Evolutionary conservation across 306 rosid species (phyloP), one percentile per base, ranked within the genome.

Genomic region (Alnus rubra): DNA sequence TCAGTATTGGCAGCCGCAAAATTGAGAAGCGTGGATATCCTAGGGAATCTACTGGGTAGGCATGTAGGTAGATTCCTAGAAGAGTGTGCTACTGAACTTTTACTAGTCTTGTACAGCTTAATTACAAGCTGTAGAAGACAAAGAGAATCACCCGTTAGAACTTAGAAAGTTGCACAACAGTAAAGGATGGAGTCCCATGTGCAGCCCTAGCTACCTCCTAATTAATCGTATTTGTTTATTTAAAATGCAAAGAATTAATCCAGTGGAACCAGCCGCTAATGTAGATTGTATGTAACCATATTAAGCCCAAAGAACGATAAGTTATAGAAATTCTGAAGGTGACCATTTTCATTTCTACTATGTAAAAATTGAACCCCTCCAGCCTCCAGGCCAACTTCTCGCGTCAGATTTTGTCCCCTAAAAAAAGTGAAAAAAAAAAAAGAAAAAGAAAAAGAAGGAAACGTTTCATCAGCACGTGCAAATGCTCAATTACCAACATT

Each of bases 111-210:
- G 44, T 63, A 33, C 69, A 39, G 33, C 28, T 51, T 28, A 75
- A 19, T 56, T 58, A 5, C 50, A 74, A 71, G 53, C 67, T 37
- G 62, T 71, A 63, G 58, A 51, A 50, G 78, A 79, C 77, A 69
- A 74, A 48, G 71, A 77, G 80, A 83, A 83, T 78, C 79, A 55
- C 23, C 52, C 42, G 35, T 47, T 11, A 47, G 63, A 35, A 51
- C 28, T 47, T 11, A 47, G 63, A 35, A 51, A 18, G 37, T 47
- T 74, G 63, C 69, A 64, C 79, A 39, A 76, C 56, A 62, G 19
- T 63, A 73, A 50, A 69, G 59, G 44, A 4, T 5, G 52, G 83
- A 33, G 23, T 55, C 74, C 86, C 85, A 84, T 60, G 85, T 84
- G 88, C 84, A 16, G 8, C 15, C 45, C 69, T 33, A 23, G 28